Conservation (phyloP, 2,329 filamentous ascomycete species). For the Epichloe sibirici region DNA sequence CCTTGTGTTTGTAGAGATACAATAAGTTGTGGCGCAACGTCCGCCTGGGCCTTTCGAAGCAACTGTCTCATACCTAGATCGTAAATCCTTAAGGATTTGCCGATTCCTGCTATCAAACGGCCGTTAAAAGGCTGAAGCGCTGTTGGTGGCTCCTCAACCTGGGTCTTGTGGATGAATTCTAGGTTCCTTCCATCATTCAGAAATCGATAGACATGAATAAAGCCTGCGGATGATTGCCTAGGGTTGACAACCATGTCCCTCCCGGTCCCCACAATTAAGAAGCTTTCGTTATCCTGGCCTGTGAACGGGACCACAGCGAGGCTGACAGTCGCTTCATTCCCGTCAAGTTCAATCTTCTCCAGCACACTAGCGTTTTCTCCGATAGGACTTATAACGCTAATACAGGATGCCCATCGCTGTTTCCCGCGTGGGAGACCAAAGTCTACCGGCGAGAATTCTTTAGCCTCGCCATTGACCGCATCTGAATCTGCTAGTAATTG, state of each 20-base stretch:
- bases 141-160: constrained; percentile 75
- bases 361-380: constrained; percentile 56
- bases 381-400: constrained; percentile 82
- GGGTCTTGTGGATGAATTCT: constrained; percentile 96
- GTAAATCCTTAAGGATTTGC: constrained; percentile 71
- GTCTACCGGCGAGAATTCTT: constrained; percentile 59
- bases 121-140: constrained; percentile 89
- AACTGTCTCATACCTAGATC: constrained; percentile 89
- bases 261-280: constrained; percentile 82
- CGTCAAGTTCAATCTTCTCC: constrained; percentile 67
- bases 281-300: constrained; percentile 77
- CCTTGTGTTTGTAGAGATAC: constrained; percentile 81
- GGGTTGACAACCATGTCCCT: constrained; percentile 78
- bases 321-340: constrained; percentile 87
- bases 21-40: constrained; percentile 68
- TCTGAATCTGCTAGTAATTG: constrained; percentile 61
- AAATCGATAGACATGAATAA: constrained; percentile 85
- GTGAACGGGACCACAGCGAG: constrained; percentile 73
- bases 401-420: constrained; percentile 90
- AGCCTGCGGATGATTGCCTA: constrained; percentile 63
- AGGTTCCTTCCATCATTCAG: constrained; percentile 75
- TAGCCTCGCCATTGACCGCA: constrained; percentile 57
- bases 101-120: constrained; percentile 73
- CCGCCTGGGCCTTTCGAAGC: constrained; percentile 77
- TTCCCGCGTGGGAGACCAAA: constrained; percentile 80